phyloP scores from a whole-genome alignment of 129 eudicot genomes.

The Flaveria bidentis region DNA sequence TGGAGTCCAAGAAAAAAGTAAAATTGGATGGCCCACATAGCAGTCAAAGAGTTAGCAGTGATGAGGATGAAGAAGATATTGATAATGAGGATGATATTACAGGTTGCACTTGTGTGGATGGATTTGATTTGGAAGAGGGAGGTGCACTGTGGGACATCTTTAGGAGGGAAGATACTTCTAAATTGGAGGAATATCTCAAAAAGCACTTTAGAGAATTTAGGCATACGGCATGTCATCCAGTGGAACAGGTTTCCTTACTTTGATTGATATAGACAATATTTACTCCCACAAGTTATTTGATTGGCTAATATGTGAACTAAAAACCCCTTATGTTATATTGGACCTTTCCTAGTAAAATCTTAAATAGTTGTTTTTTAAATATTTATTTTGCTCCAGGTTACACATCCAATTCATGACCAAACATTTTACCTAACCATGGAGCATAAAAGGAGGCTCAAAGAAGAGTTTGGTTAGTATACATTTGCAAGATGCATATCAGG shows the following conservation, averaged over 20 bases:
- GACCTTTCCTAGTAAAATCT: not conserved
- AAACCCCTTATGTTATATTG: not conserved
- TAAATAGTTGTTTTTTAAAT: conserved; percentile 1
- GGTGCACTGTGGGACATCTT: conserved; percentile 81
- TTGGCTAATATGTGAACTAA: not conserved
- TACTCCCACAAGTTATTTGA: not conserved
- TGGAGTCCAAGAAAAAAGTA: not conserved
- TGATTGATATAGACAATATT: not conserved
- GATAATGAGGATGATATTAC: conserved; percentile 2
- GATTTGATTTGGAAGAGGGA: conserved; percentile 39
- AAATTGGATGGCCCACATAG: not conserved
- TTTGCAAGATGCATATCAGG: not conserved
- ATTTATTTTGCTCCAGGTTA: conserved; percentile 42
- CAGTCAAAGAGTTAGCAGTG: conserved; percentile 17
- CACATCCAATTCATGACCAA: conserved; percentile 79
- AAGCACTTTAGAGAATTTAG: conserved; percentile 62
- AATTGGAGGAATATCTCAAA: conserved; percentile 56
- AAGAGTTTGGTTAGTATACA: conserved; percentile 57
- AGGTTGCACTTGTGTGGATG: conserved; percentile 20
- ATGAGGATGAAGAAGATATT: conserved; percentile 19
- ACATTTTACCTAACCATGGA: conserved; percentile 53
- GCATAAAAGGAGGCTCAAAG: conserved; percentile 66
- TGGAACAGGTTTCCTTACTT: conserved; percentile 41
- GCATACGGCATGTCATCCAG: conserved; percentile 44
- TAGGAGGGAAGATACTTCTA: conserved; percentile 67